phyloP scores from a whole-genome alignment of 2,329 filamentous ascomycete genomes.

The Alternaria sp. region DNA sequence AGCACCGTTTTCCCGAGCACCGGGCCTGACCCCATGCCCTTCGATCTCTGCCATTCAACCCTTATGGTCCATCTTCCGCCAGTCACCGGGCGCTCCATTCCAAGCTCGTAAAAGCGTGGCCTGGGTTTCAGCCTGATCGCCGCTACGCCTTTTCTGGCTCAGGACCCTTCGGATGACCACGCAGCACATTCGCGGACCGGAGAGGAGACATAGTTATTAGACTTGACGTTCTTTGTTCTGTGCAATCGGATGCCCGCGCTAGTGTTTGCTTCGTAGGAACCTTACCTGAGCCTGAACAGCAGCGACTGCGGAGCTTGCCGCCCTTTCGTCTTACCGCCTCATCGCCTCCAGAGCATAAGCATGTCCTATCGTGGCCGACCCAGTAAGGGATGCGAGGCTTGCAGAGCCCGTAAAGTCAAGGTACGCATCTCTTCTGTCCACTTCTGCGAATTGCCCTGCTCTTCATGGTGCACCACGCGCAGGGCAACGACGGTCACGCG shows the following conservation, averaged over 20 bases:
- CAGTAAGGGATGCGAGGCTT: conserved; percentile 45
- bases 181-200: neutral
- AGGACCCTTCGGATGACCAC: conserved; percentile 2
- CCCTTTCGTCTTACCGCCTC: neutral
- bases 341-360: neutral
- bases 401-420: conserved; percentile 44
- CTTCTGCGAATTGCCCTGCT: neutral
- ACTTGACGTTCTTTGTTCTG: neutral
- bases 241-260: conserved; percentile 3
- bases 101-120: conserved; percentile 5
- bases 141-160: conserved; percentile 1
- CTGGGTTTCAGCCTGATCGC: conserved; percentile 7
- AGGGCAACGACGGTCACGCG: neutral
- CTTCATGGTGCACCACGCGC: neutral
- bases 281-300: neutral
- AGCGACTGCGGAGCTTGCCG: conserved; percentile 2
- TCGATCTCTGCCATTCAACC: conserved; percentile 3
- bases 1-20: conserved; percentile 13
- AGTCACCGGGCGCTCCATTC: neutral
- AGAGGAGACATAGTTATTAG: neutral
- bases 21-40: conserved; percentile 10
- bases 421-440: conserved; percentile 17
- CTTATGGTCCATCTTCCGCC: conserved; percentile 8
- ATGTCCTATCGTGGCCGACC: conserved; percentile 46
- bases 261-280: neutral